Conservation (phyloP, 352 stramenopile genomes). For the Phytophthora litchii region DNA sequence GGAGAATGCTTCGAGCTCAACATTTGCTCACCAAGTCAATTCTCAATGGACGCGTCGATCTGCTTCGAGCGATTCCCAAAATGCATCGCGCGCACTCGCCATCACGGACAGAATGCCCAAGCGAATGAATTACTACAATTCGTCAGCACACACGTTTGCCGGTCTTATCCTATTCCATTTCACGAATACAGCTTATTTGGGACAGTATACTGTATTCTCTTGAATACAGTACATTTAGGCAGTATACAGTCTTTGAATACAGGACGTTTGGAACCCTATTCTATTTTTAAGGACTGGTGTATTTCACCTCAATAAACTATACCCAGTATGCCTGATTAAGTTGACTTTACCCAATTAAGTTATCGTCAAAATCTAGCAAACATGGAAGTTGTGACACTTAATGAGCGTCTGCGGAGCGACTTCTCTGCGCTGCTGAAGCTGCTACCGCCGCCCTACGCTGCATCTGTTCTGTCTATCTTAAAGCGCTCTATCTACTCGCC, state of each 20-base stretch:
- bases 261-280: too few relatives aligned
- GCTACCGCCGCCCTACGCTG: conserved; percentile 34
- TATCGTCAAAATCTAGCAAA: conserved; percentile 9
- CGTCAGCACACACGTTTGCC: too few relatives aligned
- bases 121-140: too few relatives aligned
- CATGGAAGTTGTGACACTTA: conserved; percentile 72
- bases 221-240: too few relatives aligned
- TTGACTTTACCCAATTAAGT: conserved; percentile 15
- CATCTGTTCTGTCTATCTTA: conserved; percentile 2
- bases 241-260: too few relatives aligned
- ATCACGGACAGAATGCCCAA: too few relatives aligned
- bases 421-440: conserved; percentile 69
- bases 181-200: too few relatives aligned
- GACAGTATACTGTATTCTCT: too few relatives aligned
- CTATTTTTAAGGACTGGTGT: not conserved
- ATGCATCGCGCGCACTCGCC: not conserved
- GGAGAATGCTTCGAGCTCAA: conserved; percentile 12
- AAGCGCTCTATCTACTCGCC: not conserved
- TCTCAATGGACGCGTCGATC: conserved; percentile 6
- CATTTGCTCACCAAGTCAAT: conserved; percentile 6
- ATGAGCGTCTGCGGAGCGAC: conserved; percentile 65
- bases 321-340: not conserved
- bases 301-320: conserved; percentile 10
- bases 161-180: too few relatives aligned
- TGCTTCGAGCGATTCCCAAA: not conserved